Percentiles rank a stretch among this genome's conserved stretches.
These are phyloP conservation scores for Salvia splendens DNA, from an alignment of 257 asterid genomes.

Conservation along the genomic window DNA sequence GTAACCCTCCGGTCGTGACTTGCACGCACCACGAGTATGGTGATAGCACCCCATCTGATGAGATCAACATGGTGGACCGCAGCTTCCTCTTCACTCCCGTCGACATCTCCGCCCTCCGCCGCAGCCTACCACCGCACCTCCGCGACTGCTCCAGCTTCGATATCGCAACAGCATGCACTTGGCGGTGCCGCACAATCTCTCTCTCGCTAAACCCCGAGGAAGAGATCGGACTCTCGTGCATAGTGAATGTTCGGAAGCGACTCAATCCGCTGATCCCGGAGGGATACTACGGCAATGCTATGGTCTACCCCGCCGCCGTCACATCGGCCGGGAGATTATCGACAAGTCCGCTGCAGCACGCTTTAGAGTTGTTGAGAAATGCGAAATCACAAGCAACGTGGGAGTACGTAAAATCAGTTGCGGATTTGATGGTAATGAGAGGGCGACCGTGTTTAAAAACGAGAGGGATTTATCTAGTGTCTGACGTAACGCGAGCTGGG, in stretches of 20 bases:
- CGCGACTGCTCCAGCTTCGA: constrained; percentile 48
- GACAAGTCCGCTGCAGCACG: constrained; percentile 35
- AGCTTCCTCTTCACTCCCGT: constrained; percentile 54
- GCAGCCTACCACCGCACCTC: constrained; percentile 40
- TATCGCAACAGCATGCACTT: constrained; percentile 42
- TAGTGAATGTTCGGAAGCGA: constrained; percentile 26
- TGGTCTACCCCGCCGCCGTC: constrained; percentile 38
- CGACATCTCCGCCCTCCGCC: constrained; percentile 49
- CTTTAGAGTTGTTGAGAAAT: constrained; percentile 42
- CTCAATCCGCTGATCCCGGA: not conserved
- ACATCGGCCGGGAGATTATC: constrained; percentile 33
- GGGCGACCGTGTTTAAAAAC: constrained; percentile 44
- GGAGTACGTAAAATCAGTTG: constrained; percentile 48
- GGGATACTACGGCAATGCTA: constrained; percentile 52
- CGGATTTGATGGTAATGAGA: constrained; percentile 45
- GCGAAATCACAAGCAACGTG: constrained; percentile 38
- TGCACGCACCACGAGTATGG: not conserved
- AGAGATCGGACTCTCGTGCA: constrained; percentile 39
- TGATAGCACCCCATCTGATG: not conserved
- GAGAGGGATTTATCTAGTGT: constrained; percentile 41
- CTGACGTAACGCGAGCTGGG: constrained; percentile 41
- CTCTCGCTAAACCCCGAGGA: constrained; percentile 39
- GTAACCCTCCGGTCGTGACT: not conserved
- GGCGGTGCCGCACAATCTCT: constrained; percentile 57
- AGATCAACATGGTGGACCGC: constrained; percentile 41